phyloP scores from a whole-genome alignment of 129 eudicot species.

The Gnaphalium uliginosum region DNA sequence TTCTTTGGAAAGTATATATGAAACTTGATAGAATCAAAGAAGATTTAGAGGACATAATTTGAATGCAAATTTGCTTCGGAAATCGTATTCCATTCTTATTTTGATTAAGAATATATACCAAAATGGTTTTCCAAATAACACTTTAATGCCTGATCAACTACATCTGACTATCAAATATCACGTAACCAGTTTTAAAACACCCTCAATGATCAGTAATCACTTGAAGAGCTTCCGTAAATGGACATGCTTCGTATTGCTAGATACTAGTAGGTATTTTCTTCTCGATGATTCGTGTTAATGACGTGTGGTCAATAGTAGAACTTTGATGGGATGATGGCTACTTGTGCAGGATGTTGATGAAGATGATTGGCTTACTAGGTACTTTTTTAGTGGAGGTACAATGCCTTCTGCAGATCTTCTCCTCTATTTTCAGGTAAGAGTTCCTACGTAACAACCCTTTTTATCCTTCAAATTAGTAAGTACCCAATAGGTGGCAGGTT shows the following conservation, averaged over 20 bases:
- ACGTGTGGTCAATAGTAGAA: background rate
- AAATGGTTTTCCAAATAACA: no score
- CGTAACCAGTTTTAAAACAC: no score
- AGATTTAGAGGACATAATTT: background rate
- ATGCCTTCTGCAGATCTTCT: constrained; percentile 96
- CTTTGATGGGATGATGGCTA: background rate
- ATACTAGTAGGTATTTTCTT: background rate
- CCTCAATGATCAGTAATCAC: no score
- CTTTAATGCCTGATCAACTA: no score
- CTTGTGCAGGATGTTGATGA: constrained; percentile 73
- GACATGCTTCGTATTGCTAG: background rate
- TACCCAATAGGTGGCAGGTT: background rate
- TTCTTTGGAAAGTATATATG: background rate
- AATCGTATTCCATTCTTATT: no score
- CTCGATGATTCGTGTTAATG: background rate
- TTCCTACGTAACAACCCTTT: background rate
- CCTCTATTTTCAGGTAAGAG: constrained; percentile 84
- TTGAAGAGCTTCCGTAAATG: no score
- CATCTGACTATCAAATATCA: no score
- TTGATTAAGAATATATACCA: no score
- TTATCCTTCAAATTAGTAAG: background rate
- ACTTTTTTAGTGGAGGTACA: constrained; percentile 96
- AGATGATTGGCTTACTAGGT: constrained; percentile 98
- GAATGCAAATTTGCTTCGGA: background rate
- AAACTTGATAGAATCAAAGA: background rate